Base-by-base conservation (phyloP, 164 flowering plant genomes). In the Kingdonia uniflora region DNA sequence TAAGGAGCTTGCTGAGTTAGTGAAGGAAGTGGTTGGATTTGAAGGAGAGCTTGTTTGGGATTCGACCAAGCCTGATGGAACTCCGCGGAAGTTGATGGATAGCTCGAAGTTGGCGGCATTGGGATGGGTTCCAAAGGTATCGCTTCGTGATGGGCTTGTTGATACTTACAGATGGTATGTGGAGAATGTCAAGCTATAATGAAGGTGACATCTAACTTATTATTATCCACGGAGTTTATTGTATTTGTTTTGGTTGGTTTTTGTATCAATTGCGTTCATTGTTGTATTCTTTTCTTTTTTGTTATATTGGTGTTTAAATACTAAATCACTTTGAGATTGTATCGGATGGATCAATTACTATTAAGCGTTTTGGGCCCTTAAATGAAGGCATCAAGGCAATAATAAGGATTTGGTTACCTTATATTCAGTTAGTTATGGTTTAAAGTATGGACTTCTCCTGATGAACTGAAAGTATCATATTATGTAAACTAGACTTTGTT, bases 11-110 rank as follows among this genome's bases (percentile, higher is more conserved):
- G 96, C 95, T 0, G 96, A 87, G 70, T 54, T 80, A 57, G 80
- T 87, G 61, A 91, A 81, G 77, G 88, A 87, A 47, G 90, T 85
- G 2, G 98, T 87, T 10, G 95, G 82, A 19, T 85, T 81, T 61
- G 71, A 76, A 24, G 96, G 96, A 14, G 76, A 78, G 62, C 74
- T 91, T 43, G 80, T 80, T 56, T 91, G 98, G 98, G 96, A 91
- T 54, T 43, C 68, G 11, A 64, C 75, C 0, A 91, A 85, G 80
- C 98, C 98, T 0, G 96, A 91, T 65, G 98, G 96, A 51, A 87
- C 98, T 1, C 96, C 96, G 0, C 70, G 97, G 65, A 91, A 91
- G 84, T 79, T 91, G 42, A 91, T 87, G 98, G 95, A 91, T 50
- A 87, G 86, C 66, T 83, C 95, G 0, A 87, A 74, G 69, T 65